Evolutionary conservation across 2,329 filamentous ascomycete species (phyloP).

Genomic region (Fusarium equiseti): DNA sequence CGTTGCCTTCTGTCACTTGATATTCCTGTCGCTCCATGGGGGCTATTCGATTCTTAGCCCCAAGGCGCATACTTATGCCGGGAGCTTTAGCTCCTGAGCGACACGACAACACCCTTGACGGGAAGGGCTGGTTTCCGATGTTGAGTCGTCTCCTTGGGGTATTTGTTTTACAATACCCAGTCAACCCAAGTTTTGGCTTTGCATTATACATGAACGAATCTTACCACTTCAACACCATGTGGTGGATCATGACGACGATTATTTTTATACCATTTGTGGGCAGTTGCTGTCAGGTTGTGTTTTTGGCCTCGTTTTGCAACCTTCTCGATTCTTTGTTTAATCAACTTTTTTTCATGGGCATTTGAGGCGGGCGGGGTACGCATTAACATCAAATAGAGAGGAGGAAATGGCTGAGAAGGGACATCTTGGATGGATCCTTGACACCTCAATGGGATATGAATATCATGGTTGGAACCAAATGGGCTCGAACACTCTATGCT

Average conservation of each 20-base stretch:
- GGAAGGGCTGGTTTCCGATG: conserved; percentile 46
- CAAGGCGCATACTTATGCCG: conserved; percentile 34
- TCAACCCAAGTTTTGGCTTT: conserved; percentile 44
- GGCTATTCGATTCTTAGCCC: conserved; percentile 41
- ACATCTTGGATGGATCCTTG: conserved; percentile 27
- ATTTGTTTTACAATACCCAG: conserved; percentile 47
- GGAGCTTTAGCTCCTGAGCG: conserved; percentile 40
- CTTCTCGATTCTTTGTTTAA: conserved; percentile 48
- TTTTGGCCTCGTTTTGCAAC: conserved; percentile 41
- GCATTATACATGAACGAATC: conserved; percentile 40
- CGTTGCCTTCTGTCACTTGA: conserved; percentile 22
- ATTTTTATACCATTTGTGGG: conserved; percentile 35
- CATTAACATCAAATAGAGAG: conserved; percentile 39
- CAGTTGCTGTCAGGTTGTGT: conserved; percentile 24
- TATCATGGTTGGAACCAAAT: conserved; percentile 37
- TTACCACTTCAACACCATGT: conserved; percentile 48
- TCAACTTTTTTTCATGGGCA: conserved; percentile 40
- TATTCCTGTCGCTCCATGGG: conserved; percentile 39
- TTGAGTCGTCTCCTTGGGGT: conserved; percentile 46
- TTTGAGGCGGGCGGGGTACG: conserved; percentile 31
- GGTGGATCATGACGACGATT: conserved; percentile 40
- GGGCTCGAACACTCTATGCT: conserved; percentile 34
- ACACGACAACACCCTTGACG: conserved; percentile 45
- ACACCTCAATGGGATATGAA: conserved; percentile 38
- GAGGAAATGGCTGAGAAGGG: conserved; percentile 30